Base-by-base conservation (phyloP, 352 stramenopile species). In the Pythium periplocum region DNA sequence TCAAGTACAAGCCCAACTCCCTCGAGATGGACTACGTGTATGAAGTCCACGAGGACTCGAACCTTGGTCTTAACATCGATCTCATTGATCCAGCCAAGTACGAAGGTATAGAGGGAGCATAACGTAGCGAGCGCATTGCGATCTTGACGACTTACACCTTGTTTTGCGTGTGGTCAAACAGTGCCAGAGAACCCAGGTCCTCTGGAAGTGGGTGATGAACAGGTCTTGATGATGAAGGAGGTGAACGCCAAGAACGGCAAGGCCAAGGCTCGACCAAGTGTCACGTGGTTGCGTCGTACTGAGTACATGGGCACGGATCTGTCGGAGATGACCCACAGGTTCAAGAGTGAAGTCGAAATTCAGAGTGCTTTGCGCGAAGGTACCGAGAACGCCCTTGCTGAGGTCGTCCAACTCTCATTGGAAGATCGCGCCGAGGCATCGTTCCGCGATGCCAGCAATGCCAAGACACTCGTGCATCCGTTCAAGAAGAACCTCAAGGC, bases 241-340 rank as follows among this genome's bases (percentile, higher is more conserved):
- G 55, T 73, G 49, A 62, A 48, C n/a, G 58, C 53, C 53, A 86
- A 71, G 39, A 62, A 69, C 30, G 66, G 73, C 12, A 81, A 78
- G 34, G 70, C 65, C 45, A 93, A 93, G 61, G 76, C 68, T 35
- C 77, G 79, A 3, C 83, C 83, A 9, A 73, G 67, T 5, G 83
- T 93, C 12, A 86, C 83, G 52, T 93, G 83, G 83, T 58, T 93
- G 53, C 78, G 83, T 56, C 68, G 83, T 31, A 90, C 83, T 3
- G 83, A 92, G 59, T 92, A 90, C 65, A 91, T 93, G 78, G 83
- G 81, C 56, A 93, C 79, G 47, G 83, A 93, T 64, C 57, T 93
- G 53, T 92, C 87, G 55, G 81, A 93, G 40, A 78, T 77, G 2
- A 83, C 90, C 52, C 83, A 93, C 68, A 89, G 90, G 58, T 93